A percentile compares a stretch with the other conserved stretches of the same genome.
Evolutionary conservation across 768 basidiomycete genomes (phyloP).

Genomic region (Leccinellum albellum): DNA sequence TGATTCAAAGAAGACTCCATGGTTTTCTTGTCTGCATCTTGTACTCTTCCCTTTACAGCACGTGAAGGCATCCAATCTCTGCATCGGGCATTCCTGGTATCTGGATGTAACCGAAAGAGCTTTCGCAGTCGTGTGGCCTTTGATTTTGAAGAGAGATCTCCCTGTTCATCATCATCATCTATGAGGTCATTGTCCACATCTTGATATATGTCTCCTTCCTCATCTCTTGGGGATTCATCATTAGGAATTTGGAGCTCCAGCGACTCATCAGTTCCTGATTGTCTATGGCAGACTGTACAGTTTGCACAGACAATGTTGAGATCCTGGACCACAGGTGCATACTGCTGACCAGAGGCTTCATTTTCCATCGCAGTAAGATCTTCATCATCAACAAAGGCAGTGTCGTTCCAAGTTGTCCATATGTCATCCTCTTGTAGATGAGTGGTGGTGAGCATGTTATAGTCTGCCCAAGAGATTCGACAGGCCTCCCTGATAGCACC

Average conservation of each 20-base stretch:
- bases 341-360: neutral
- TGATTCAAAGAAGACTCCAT: neutral
- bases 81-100: neutral
- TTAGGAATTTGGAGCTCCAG: neutral
- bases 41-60: neutral
- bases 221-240: neutral
- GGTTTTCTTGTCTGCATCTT: neutral
- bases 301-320: neutral
- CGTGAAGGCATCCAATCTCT: neutral
- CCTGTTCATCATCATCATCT: neutral
- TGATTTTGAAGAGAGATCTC: neutral
- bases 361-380: neutral
- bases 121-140: neutral
- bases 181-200: no score
- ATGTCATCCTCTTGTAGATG: neutral
- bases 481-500: neutral
- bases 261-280: neutral
- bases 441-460: neutral
- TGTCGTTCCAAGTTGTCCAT: neutral
- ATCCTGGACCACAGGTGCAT: neutral
- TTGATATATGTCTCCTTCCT: no score
- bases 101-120: neutral
- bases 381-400: neutral
- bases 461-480: neutral
- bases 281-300: neutral